Conservation (phyloP, 2,329 filamentous ascomycete species). For the Arthrobotrys iridis region DNA sequence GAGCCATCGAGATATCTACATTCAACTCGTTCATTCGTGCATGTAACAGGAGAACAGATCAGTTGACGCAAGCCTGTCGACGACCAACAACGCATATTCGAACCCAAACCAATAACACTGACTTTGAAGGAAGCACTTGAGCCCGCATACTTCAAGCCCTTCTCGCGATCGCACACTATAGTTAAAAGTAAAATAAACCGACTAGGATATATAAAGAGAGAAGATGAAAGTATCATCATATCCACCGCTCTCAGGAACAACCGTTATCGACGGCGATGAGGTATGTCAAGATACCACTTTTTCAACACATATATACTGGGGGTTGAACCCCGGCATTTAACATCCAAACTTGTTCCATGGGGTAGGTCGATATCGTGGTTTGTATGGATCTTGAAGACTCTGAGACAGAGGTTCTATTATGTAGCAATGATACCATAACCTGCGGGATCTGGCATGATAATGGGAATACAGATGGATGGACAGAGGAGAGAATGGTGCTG, state of each 20-base stretch:
- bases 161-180: no score
- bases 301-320: neutral
- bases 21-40: neutral
- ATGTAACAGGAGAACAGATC: neutral
- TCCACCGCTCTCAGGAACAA: constrained; percentile 42
- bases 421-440: neutral
- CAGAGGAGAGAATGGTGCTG: neutral
- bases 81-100: constrained; percentile 31
- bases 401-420: neutral
- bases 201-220: neutral
- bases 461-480: constrained; percentile 22
- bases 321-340: neutral
- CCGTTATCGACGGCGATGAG: constrained; percentile 46
- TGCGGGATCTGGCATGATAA: constrained; percentile 43
- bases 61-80: neutral
- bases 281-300: constrained; percentile 34
- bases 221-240: constrained; percentile 44
- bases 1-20: neutral
- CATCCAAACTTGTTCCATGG: no score
- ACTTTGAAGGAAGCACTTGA: neutral
- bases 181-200: neutral
- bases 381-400: constrained; percentile 27
- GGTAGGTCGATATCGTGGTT: constrained; percentile 40
- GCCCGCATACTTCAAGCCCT: neutral
- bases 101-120: neutral